phyloP scores from a whole-genome alignment of 1,284 basidiomycete species.

The Fistulinella staudtii region DNA sequence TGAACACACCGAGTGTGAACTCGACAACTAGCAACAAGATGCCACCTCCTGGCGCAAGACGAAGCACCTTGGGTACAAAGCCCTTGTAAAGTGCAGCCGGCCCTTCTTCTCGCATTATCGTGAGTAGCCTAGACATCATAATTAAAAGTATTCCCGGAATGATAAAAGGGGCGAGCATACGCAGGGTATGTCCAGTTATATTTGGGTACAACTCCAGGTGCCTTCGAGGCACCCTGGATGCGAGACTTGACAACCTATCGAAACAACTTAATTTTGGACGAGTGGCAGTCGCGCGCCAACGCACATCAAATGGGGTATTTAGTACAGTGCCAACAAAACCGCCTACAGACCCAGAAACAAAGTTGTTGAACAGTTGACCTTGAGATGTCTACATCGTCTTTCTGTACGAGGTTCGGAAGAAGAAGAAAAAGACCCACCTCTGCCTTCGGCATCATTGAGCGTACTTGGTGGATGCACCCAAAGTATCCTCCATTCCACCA shows the following conservation, averaged over 20 bases:
- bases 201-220: conserved; percentile 71
- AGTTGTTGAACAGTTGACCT: conserved; percentile 84
- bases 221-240: conserved; percentile 74
- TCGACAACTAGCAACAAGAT: conserved; percentile 91
- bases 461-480: conserved; percentile 85
- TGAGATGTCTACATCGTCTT: conserved; percentile 52
- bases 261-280: conserved; percentile 1
- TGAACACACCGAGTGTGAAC: conserved; percentile 72
- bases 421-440: conserved; percentile 45
- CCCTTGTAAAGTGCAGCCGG: conserved; percentile 91
- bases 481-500: conserved; percentile 97
- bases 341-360: conserved; percentile 86
- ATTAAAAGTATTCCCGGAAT: neutral
- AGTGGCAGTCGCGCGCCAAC: conserved; percentile 15
- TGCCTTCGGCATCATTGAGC: conserved; percentile 77
- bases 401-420: neutral
- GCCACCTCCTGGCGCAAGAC: conserved; percentile 92
- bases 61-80: conserved; percentile 81
- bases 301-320: conserved; percentile 75
- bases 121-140: conserved; percentile 46
- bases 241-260: conserved; percentile 89
- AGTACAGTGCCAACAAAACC: conserved; percentile 84
- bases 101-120: conserved; percentile 90
- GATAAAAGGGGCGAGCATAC: conserved; percentile 24
- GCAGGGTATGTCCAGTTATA: conserved; percentile 95